Evolutionary conservation across 768 basidiomycete species (phyloP), one percentile per base, ranked within the genome.

Genomic region (Psilocybe cubensis): DNA sequence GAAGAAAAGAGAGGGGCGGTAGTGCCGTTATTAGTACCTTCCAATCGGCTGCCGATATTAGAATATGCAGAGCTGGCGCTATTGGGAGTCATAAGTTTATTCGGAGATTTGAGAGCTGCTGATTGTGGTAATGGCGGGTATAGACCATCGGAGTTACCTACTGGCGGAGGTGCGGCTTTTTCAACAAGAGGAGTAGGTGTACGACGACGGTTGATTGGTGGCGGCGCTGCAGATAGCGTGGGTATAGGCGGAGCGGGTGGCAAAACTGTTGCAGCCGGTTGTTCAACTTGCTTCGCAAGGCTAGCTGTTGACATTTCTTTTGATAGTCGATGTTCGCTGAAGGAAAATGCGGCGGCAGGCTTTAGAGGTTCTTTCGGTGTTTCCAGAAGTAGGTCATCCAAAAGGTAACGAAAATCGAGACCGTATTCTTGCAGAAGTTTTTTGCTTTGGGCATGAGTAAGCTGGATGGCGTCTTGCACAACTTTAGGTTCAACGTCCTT

Each of bases 401-500:
- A 78, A n/a, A 96, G 78, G 75, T 89, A 94, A 21, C 90, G 89
- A 70, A 98, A 97, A 74, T 97, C 96, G 31, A 98, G 85, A 2
- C 96, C 96, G 66, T 88, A 94, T 65, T 98, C 96, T 75, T 94
- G 88, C 5, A 98, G 79, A 14, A 96, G 83, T 91, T 92, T 94
- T 65, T 83, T 86, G 67, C 92, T 93, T 72, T 98, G 94, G 6
- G 79, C 69, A 52, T 87, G 83, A 0, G 91, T 92, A 33, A 96
- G 88, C 45, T 82, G 79, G 48, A 92, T 73, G 11, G 92, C 90
- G 57, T 96, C 93, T 25, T 92, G 82, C 3, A 95, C 82, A 1
- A 89, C 83, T 47, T 82, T 74, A 7, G 80, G 75, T 46, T 90
- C 88, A 3, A 88, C 82, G 62, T 93, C 93, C 4, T 89, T 86